Base-by-base conservation (phyloP, 1,139 yeast species). In the Taiozyma onychis region DNA sequence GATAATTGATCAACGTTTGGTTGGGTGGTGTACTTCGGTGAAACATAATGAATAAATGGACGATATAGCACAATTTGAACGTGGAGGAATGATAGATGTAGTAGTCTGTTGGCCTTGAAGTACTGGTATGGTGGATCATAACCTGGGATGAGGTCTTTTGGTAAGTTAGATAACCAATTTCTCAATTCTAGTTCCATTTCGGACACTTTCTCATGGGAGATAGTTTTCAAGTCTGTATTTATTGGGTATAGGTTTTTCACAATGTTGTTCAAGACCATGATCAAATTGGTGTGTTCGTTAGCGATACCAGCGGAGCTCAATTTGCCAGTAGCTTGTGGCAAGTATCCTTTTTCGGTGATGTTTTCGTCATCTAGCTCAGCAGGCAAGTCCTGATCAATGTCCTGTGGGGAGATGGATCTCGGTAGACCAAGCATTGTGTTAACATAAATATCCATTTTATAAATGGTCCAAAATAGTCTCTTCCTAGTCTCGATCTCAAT, bases 361-460 rank as follows among this genome's bases (percentile, higher is more conserved):
- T 85, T 84, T 62, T 89, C 96, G 65, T 90, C 97, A 59, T 89
- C 96, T 45, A 89, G 71, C 58, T 89, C 97, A 34, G 79, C 74
- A 1, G 97, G 97, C 54, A 88, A 71, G 47, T 84, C 89, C 66
- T 91, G 98, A 69, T 90, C 97, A 63, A 88, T 86, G 62, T 90
- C 97, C 56, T 85, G 90, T 53, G 85, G 88, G 46, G 75, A 67
- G 6, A 73, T 66, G 0, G 89, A 81, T 57, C 93, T 73, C 1
- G 98, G 98, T 50, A 90, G 72, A 2, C 98, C 97, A 54, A 91
- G 68, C 76, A 91, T 83, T 3, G 96, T 88, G 66, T 89, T 89
- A 53, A 89, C 88, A 64, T 90, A 90, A 46, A 90, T 82, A 63
- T 91, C 97, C 90, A 90, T 83, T 64, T 90, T 90, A 65, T 89